Base-by-base conservation (phyloP, 2,329 filamentous ascomycete species). In the Pseudocercospora crystallina region DNA sequence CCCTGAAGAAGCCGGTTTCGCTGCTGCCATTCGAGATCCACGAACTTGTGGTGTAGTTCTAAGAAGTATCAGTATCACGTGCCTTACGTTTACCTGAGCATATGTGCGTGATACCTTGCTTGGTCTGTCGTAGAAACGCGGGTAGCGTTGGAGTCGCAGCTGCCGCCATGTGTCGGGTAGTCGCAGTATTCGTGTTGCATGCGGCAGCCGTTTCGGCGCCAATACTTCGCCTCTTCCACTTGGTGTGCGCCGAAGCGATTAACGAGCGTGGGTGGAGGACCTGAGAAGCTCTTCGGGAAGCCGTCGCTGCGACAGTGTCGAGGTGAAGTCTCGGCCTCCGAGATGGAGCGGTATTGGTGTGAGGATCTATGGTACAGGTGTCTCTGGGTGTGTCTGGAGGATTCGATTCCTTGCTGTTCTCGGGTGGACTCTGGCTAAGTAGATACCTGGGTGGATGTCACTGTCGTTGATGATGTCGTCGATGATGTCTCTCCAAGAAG, bases 1-100 rank as follows among this genome's bases (percentile, higher is more conserved):
- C 73, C 76, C 52, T 80, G 73, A 12, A 73, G 63, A 10, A 83
- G 64, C 29, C 82, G 80, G 43, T 76, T 69, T 47, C 79, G 72
- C 69, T 86, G 78, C 61, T 80, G 72, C 79, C 78, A 80, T 71
- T 84, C 76, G 37, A 87, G 72, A 52, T 83, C 79, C 50, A 77
- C 71, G 65, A 85, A 87, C 62, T 82, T 84, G 49, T 73, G 68
- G 52, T 77, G 73, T 43, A 85, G 75, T 49, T 84, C 82, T 83
- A 30, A 57, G 59, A 46, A 61, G 58, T 35, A 20, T 50, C 36
- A 48, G 41, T 17, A 10, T 32, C n/a, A 20, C 32, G 44, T 17
- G 29, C 36, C 49, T 44, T 11, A 2, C 29, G 7, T 31, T 14
- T 14, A 13, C 69, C 77, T n/a, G n/a, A n/a, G n/a, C n/a, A n/a